A percentile compares a stretch with the other conserved stretches of the same genome.
phyloP scores from a whole-genome alignment of 2,329 filamentous ascomycete species.

The Xylaria sp. region DNA sequence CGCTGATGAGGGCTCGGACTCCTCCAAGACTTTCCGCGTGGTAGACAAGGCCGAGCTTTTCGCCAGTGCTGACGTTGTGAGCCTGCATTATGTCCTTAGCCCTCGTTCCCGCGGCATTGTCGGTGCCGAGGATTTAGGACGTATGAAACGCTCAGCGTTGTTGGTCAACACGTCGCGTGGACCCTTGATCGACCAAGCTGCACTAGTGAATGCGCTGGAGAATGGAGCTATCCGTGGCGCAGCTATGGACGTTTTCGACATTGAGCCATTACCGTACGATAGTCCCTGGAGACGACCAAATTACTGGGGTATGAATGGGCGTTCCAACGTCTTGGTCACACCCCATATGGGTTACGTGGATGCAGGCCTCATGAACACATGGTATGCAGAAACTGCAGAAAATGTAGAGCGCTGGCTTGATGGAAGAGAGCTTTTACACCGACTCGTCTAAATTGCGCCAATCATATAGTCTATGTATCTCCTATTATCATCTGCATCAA shows the following conservation, averaged over 20 bases:
- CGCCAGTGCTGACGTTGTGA: background rate
- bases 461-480: too few relatives aligned
- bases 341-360: background rate
- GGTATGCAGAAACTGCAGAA: background rate
- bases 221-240: background rate
- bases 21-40: too few relatives aligned
- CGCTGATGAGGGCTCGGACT: background rate
- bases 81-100: background rate
- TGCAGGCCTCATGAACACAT: background rate
- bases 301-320: background rate
- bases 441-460: background rate
- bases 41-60: background rate
- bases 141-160: background rate
- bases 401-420: background rate
- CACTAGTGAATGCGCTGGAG: background rate
- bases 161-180: background rate
- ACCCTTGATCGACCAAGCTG: background rate
- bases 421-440: background rate
- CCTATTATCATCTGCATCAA: too few relatives aligned
- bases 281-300: background rate
- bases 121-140: background rate
- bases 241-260: background rate
- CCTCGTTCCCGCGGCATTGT: background rate
- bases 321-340: background rate
- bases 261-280: background rate